phyloP scores from a whole-genome alignment of 1,284 basidiomycete species.

The Tilletiopsis washingtonensis region DNA sequence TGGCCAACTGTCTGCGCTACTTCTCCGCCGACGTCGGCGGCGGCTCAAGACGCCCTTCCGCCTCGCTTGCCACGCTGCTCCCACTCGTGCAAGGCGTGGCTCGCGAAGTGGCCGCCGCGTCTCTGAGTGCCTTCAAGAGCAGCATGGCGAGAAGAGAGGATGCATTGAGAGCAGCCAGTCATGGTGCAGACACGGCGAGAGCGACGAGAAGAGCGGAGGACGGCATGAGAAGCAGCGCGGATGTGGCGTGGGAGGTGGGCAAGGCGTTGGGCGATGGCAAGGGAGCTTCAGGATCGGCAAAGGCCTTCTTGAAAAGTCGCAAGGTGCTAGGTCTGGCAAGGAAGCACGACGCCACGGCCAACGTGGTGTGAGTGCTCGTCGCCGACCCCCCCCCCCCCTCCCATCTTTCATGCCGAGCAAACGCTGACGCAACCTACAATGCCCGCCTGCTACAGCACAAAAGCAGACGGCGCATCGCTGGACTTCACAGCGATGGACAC shows the following conservation, averaged over 20 bases:
- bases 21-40: constrained; percentile 1
- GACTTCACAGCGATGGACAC: constrained; percentile 88
- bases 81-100: neutral
- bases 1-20: constrained; percentile 6
- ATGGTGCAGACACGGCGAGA: constrained; percentile 3
- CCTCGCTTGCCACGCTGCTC: no score
- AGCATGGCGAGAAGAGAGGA: constrained; percentile 1
- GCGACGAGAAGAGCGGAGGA: constrained; percentile 4
- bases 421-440: neutral
- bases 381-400: constrained; percentile 17
- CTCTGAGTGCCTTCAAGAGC: constrained; percentile 4
- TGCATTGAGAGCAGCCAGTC: neutral
- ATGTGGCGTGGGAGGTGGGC: constrained; percentile 6
- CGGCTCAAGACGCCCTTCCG: no score
- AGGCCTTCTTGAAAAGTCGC: constrained; percentile 4
- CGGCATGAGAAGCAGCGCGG: constrained; percentile 4
- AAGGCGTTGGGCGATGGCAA: constrained; percentile 3
- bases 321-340: constrained; percentile 51
- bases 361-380: constrained; percentile 63
- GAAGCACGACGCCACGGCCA: constrained; percentile 69
- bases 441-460: neutral
- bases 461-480: constrained; percentile 48
- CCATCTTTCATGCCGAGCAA: neutral
- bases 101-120: neutral
- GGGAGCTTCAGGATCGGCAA: neutral